phyloP scores from a whole-genome alignment of 2,329 filamentous ascomycete genomes.

The Colletotrichum orchidophilum region DNA sequence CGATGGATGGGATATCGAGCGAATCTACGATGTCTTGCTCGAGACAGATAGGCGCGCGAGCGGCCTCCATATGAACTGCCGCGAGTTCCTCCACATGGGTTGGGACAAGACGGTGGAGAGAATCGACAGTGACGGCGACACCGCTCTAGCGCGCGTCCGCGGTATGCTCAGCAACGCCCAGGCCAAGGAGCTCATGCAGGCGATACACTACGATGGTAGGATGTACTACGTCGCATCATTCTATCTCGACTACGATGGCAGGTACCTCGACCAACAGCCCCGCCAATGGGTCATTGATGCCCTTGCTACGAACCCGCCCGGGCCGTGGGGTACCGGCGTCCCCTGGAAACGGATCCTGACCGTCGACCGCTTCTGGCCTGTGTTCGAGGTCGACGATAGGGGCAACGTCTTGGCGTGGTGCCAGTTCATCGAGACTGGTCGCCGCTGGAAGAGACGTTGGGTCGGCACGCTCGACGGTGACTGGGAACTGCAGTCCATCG shows the following conservation, averaged over 20 bases:
- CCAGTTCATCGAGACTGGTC: not conserved
- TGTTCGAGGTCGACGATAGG: not conserved
- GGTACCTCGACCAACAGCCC: not conserved
- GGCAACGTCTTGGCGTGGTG: not conserved
- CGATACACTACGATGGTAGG: not conserved
- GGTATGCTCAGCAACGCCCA: not conserved
- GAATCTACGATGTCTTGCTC: not conserved
- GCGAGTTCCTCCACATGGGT: not conserved
- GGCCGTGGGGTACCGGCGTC: not conserved
- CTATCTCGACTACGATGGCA: not conserved
- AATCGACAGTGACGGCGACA: not conserved
- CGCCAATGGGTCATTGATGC: not conserved
- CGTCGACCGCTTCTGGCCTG: not conserved
- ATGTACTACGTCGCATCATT: not conserved
- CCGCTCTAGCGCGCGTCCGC: not conserved
- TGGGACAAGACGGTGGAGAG: not conserved
- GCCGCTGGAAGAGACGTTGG: not conserved
- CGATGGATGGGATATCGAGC: not conserved
- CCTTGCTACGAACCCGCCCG: not conserved
- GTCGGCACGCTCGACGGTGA: not conserved
- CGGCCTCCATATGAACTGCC: not conserved
- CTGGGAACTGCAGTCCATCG: too few relatives aligned
- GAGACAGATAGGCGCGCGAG: not conserved
- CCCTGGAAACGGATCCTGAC: not conserved
- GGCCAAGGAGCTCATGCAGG: not conserved